phyloP scores from a whole-genome alignment of 352 stramenopile genomes.

The Phytophthora foliorum region DNA sequence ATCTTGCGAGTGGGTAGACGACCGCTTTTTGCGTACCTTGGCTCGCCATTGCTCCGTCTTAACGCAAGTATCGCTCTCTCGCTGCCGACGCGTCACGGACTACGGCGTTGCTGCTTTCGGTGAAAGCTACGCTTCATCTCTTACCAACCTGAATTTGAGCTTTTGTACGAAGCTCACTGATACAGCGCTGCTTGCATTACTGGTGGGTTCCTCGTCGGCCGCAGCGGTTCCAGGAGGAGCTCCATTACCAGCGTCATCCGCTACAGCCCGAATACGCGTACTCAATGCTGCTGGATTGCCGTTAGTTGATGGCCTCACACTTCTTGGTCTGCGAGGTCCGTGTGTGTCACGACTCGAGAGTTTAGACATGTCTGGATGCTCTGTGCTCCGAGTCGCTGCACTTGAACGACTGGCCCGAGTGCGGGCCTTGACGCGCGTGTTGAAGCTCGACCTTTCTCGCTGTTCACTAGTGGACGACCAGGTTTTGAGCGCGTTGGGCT shows the following conservation, averaged over 20 bases:
- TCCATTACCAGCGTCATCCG: constrained; percentile 7
- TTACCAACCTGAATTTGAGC: constrained; percentile 67
- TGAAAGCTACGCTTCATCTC: constrained; percentile 44
- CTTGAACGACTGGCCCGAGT: constrained; percentile 55
- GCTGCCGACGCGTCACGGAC: constrained; percentile 72
- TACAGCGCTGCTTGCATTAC: constrained; percentile 60
- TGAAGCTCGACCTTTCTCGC: constrained; percentile 61
- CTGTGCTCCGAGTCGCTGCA: constrained; percentile 49
- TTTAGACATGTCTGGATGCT: constrained; percentile 39
- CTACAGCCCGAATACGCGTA: constrained; percentile 42
- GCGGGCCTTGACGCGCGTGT: constrained; percentile 43
- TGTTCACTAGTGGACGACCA: constrained; percentile 69
- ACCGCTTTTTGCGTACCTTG: constrained; percentile 55
- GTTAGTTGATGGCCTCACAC: constrained; percentile 63
- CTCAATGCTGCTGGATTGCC: constrained; percentile 55
- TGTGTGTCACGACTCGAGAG: constrained; percentile 33
- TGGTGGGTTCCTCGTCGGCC: constrained; percentile 40
- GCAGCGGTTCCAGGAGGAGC: constrained; percentile 11
- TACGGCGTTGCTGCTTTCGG: constrained; percentile 71
- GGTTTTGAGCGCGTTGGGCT: constrained; percentile 56
- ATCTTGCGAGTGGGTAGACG: constrained; percentile 77
- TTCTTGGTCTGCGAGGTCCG: constrained; percentile 54
- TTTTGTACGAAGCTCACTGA: constrained; percentile 69
- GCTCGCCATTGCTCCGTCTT: constrained; percentile 49
- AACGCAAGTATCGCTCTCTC: constrained; percentile 43